Evolutionary conservation across 192 early-diverging fungal species (phyloP), one percentile per base, ranked within the genome.

Genomic region (Mortierella alpina): DNA sequence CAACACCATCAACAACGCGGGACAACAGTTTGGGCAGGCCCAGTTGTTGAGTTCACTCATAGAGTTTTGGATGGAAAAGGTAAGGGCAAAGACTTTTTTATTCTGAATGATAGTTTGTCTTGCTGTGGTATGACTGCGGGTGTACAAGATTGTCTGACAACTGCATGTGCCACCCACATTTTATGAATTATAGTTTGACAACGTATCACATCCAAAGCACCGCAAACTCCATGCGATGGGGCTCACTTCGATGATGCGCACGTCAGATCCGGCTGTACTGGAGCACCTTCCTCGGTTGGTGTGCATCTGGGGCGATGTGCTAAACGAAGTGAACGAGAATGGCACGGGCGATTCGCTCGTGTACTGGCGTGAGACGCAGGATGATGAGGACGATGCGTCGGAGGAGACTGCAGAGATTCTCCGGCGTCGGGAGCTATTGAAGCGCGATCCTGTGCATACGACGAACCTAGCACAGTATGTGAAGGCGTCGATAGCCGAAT

Each of bases 41-140:
- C 72, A 84, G 52, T 84, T 92, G 46, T 68, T 91, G 17, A 79
- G 78, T n/a, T 68, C 75, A 45, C 63, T 90, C n/a, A 15, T 90
- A 15, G 87, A 88, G 42, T 59, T 77, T 9, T 93, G 91, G 91
- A 83, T 90, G 59, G 92, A 94, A 22, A 92, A 91, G 88, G 89
- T 93, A 82, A 71, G 39, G 50, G 9, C 48, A 2, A 14, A 54
- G 31, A 5, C 23, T 39, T 17, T 17, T 49, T 41, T 46, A 61
- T 58, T 47, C n/a, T 59, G 47, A 10, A 39, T 48, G 7, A 31
- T 61, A 9, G 42, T 13, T 41, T 9, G 31, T 2, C 11, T 42
- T 9, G 15, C 11, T 14, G 11, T 23, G n/a, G 11, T 10, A 11
- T 39, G 59, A 41, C 31, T 31, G 3, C 1, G 31, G 31, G 31